Conservation (phyloP, 768 basidiomycete genomes). For the Hebeloma cylindrosporum region DNA sequence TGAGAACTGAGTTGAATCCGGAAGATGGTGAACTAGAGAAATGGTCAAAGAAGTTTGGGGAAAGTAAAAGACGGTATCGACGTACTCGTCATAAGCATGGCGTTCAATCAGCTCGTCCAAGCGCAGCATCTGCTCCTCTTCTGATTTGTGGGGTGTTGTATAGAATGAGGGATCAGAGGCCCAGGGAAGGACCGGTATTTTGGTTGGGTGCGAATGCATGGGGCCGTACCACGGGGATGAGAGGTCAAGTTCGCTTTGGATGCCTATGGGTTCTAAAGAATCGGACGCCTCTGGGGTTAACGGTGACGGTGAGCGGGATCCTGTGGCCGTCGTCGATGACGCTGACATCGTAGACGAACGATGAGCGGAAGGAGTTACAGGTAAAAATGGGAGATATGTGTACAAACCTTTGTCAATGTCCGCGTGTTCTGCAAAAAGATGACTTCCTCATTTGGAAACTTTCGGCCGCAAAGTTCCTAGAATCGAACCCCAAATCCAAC, state of each 20-base stretch:
- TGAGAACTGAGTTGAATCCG: constrained; percentile 29
- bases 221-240: constrained; percentile 59
- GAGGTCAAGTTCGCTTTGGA: constrained; percentile 50
- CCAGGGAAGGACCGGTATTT: constrained; percentile 44
- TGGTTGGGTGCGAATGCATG: constrained; percentile 41
- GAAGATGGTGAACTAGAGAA: constrained; percentile 36
- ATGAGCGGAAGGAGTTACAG: constrained; percentile 18
- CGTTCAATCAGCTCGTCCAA: constrained; percentile 75
- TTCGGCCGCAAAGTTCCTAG: neutral
- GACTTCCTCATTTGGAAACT: neutral
- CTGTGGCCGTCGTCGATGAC: constrained; percentile 51
- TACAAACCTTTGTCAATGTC: neutral
- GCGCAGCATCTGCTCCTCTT: constrained; percentile 56
- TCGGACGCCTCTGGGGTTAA: constrained; percentile 66
- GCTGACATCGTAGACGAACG: constrained; percentile 50
- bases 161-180: constrained; percentile 39
- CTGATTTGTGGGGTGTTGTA: constrained; percentile 44
- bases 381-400: constrained; percentile 11
- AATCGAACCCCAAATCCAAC: neutral
- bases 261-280: constrained; percentile 45
- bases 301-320: constrained; percentile 74
- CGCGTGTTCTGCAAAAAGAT: constrained; percentile 10
- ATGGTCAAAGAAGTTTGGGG: constrained; percentile 14
- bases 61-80: constrained; percentile 19
- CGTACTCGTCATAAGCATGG: constrained; percentile 76